Evolutionary conservation across 495 filamentous ascomycete genomes (phyloP), one percentile per base, ranked within the genome.

Genomic region (Daldinia decipiens): DNA sequence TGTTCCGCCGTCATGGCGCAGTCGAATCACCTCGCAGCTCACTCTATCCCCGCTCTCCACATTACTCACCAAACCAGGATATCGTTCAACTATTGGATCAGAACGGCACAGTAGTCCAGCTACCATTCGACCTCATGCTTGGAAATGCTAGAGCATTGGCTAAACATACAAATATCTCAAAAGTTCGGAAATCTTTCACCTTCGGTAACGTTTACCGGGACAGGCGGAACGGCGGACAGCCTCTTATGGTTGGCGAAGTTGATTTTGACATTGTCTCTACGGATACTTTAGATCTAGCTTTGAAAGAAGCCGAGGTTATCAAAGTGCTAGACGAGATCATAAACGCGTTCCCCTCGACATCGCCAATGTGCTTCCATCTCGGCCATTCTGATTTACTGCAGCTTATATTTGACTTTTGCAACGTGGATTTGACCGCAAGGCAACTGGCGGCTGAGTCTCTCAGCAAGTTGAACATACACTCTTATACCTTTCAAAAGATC

Each of bases 291-390:
- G 93, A 98, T 74, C 82, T 96, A n/a, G 88, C 94, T 0, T 77
- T 97, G 57, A 94, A 95, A 74, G 95, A 99, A 79, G 95, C 95
- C 1, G 95, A 99, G 76, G 91, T 93, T 4, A 89, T 99, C 62
- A 98, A 98, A 76, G 93, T 98, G 6, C 75, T 98, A 50, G 95
- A 98, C 75, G 95, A 99, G 73, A 90, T 98, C 50, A 86, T 96
- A 24, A 86, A 91, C 40, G 87, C 90, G 6, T 95, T 98, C 70
- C 94, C 94, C 6, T 89, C 88, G 45, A 82, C 94, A 32, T 82
- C 86, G 4, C 84, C 88, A 9, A 93, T 97, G 86, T 97, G 94
- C 77, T 98, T 97, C 77, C 89, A 98, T 71, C 80, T 99, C 52
- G 96, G 97, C 59, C 95, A 99, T 77, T 92, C 93, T 0, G 89